Percentiles rank a stretch among this genome's conserved stretches.
phyloP scores from a whole-genome alignment of 805 yeast genomes.

The Isabelozyma heimii region DNA sequence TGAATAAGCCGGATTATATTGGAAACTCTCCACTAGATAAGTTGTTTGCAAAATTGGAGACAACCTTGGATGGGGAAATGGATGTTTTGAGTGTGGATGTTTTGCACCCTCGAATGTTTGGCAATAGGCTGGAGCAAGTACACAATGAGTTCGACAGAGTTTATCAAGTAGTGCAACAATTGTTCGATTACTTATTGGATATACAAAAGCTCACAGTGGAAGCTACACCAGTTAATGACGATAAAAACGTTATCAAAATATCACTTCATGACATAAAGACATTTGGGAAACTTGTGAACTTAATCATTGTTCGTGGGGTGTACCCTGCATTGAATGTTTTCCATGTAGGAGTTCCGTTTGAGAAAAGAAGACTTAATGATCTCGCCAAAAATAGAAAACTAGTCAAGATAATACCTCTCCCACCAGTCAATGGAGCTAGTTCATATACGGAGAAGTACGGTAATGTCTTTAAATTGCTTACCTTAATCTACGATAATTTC shows the following conservation, averaged over 20 bases:
- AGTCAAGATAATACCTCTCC: slow-evolving; percentile 16
- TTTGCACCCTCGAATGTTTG: background rate
- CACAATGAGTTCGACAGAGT: slow-evolving; percentile 4
- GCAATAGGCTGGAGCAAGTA: background rate
- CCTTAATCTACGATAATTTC: slow-evolving; percentile 29
- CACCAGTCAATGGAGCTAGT: slow-evolving; percentile 6
- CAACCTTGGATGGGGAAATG: slow-evolving; percentile 17
- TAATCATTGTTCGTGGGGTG: slow-evolving; percentile 69
- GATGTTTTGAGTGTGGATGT: slow-evolving; percentile 17
- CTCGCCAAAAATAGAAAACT: slow-evolving; percentile 33
- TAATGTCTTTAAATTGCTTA: slow-evolving; percentile 17
- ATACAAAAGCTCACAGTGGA: slow-evolving; percentile 38
- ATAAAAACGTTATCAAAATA: slow-evolving; percentile 50
- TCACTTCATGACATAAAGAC: slow-evolving; percentile 84
- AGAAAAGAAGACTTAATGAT: slow-evolving; percentile 53
- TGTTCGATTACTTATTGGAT: slow-evolving; percentile 33
- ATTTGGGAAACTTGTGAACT: slow-evolving; percentile 60
- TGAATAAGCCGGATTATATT: slow-evolving; percentile 26
- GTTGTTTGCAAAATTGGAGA: slow-evolving; percentile 29
- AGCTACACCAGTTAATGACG: slow-evolving; percentile 13
- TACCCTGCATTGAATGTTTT: slow-evolving; percentile 56
- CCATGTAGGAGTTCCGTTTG: slow-evolving; percentile 63
- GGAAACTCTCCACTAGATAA: slow-evolving; percentile 33
- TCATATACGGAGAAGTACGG: slow-evolving; percentile 14
- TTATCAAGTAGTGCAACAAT: slow-evolving; percentile 5